Conservation (phyloP, 495 filamentous ascomycete genomes). For the Penicillium bialowiezense region DNA sequence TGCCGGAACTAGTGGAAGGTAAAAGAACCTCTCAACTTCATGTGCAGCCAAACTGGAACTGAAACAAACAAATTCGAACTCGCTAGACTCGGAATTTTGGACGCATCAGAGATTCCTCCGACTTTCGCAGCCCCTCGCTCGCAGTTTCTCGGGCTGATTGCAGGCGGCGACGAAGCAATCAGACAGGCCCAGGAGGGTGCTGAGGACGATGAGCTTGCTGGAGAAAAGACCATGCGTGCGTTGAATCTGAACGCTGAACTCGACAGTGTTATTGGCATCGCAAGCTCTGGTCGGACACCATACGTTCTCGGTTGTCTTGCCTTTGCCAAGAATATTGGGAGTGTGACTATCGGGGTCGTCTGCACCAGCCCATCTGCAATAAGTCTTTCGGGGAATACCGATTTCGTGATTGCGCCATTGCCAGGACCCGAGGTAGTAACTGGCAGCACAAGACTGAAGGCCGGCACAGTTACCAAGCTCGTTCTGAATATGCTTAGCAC, state of each 20-base stretch:
- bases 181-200: conserved; percentile 39
- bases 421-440: conserved; percentile 38
- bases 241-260: conserved; percentile 25
- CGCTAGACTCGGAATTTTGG: conserved; percentile 41
- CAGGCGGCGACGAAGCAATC: conserved; percentile 39
- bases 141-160: conserved; percentile 38
- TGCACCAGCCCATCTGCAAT: conserved; percentile 33
- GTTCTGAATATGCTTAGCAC: conserved; percentile 42
- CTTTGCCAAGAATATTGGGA: conserved; percentile 30
- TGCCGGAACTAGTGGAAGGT: conserved; percentile 42
- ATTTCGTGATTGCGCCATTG: conserved; percentile 30
- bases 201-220: conserved; percentile 29
- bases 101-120: conserved; percentile 39
- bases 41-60: neutral
- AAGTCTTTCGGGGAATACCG: conserved; percentile 22
- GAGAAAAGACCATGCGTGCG: conserved; percentile 21
- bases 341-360: conserved; percentile 33
- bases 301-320: conserved; percentile 37
- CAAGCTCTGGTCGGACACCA: conserved; percentile 40
- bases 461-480: conserved; percentile 38
- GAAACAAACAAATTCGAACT: neutral
- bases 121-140: conserved; percentile 34
- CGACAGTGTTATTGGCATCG: conserved; percentile 39
- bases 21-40: neutral
- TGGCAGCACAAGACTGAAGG: conserved; percentile 40